Evolutionary conservation across 2,329 filamentous ascomycete species (phyloP).

Genomic region (Penicillium glabrum): DNA sequence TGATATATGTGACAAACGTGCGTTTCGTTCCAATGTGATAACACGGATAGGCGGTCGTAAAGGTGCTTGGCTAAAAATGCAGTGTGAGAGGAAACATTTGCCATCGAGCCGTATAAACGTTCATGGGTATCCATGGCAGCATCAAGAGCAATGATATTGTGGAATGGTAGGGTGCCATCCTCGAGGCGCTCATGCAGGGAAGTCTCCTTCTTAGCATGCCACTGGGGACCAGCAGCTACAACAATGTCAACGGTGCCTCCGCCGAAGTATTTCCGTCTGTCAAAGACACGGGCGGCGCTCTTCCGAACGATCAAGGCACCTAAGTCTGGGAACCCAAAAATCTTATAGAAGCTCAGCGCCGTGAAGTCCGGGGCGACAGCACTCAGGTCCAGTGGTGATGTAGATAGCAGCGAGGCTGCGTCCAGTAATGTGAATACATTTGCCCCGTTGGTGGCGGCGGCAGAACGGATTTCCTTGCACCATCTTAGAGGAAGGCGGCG

Average conservation of each 20-base stretch:
- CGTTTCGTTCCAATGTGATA: constrained; percentile 69
- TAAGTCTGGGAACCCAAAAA: constrained; percentile 94
- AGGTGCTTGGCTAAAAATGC: constrained; percentile 62
- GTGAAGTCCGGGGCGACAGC: constrained; percentile 77
- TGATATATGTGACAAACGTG: constrained; percentile 68
- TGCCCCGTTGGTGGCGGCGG: constrained; percentile 22
- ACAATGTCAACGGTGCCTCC: constrained; percentile 94
- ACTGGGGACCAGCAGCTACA: constrained; percentile 70
- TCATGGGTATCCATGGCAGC: constrained; percentile 69
- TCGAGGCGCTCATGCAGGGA: constrained; percentile 80
- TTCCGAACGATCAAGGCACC: constrained; percentile 82
- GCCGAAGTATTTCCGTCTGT: constrained; percentile 77
- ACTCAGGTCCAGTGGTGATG: constrained; percentile 71
- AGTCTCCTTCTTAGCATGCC: constrained; percentile 74
- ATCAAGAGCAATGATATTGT: constrained; percentile 82
- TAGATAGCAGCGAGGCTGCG: constrained; percentile 77
- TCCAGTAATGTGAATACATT: constrained; percentile 72
- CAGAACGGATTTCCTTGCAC: constrained; percentile 53
- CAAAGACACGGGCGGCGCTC: constrained; percentile 63
- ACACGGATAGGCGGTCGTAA: constrained; percentile 54
- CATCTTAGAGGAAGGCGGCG: constrained; percentile 71
- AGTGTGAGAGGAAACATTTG: constrained; percentile 69
- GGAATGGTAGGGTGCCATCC: constrained; percentile 87
- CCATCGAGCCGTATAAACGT: constrained; percentile 70
- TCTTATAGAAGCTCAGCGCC: constrained; percentile 89